Evolutionary conservation across 2,329 filamentous ascomycete species (phyloP).

Genomic region (Bisporella sp.): DNA sequence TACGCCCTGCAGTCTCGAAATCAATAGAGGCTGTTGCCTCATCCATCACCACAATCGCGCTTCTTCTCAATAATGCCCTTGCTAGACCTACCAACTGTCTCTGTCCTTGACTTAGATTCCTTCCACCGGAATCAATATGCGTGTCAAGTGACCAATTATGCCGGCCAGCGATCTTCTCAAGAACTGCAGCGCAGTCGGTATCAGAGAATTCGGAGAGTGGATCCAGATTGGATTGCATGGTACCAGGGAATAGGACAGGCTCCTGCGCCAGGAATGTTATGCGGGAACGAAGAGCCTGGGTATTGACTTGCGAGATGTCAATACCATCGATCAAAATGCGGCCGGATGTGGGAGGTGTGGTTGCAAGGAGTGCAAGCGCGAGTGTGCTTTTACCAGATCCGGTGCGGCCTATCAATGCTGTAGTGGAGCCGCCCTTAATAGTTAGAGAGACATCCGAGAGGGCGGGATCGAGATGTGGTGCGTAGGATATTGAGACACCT

Average conservation of each 20-base stretch:
- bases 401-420: slow-evolving; percentile 74
- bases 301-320: slow-evolving; percentile 51
- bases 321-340: slow-evolving; percentile 53
- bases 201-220: slow-evolving; percentile 50
- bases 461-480: slow-evolving; percentile 67
- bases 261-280: slow-evolving; percentile 63
- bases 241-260: slow-evolving; percentile 57
- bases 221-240: slow-evolving; percentile 55
- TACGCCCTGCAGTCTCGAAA: slow-evolving; percentile 48
- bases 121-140: slow-evolving; percentile 51
- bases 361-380: slow-evolving; percentile 51
- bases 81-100: slow-evolving; percentile 58
- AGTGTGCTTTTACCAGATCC: slow-evolving; percentile 80
- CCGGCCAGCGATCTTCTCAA: slow-evolving; percentile 45
- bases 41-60: slow-evolving; percentile 56
- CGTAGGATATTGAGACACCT: slow-evolving; percentile 72
- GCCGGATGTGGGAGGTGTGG: slow-evolving; percentile 45
- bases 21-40: slow-evolving; percentile 62
- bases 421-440: slow-evolving; percentile 72
- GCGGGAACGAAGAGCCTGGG: slow-evolving; percentile 51
- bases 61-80: slow-evolving; percentile 53
- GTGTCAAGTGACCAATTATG: slow-evolving; percentile 51
- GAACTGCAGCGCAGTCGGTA: slow-evolving; percentile 43
- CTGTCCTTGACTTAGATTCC: slow-evolving; percentile 58
- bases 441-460: slow-evolving; percentile 61